A percentile compares a stretch with the other conserved stretches of the same genome.
Conservation (phyloP, 192 early-diverging fungal species). For the Piromyces finnis region DNA sequence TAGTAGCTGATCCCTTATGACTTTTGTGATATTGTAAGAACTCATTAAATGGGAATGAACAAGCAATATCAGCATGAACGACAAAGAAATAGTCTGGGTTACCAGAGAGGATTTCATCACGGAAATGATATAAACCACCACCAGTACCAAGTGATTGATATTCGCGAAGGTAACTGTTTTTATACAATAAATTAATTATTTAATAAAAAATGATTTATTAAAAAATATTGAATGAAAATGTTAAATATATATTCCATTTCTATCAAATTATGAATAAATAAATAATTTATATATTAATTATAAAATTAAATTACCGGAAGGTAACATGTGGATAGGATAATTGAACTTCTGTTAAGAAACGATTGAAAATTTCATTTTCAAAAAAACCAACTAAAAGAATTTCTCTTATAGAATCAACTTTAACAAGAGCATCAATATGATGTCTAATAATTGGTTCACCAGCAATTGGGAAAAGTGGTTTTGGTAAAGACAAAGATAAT, state of each 20-base stretch:
- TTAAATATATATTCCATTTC: too few relatives aligned
- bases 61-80: conserved; percentile 91
- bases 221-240: too few relatives aligned
- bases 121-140: conserved; percentile 96
- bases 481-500: conserved; percentile 83
- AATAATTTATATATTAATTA: too few relatives aligned
- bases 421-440: conserved; percentile 82
- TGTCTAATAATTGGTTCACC: conserved; percentile 92
- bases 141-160: conserved; percentile 93
- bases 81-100: conserved; percentile 82
- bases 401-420: conserved; percentile 74
- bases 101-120: conserved; percentile 87
- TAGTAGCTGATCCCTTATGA: conserved; percentile 66
- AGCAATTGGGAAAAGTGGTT: conserved; percentile 97
- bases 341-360: conserved; percentile 70
- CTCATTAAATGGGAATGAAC: conserved; percentile 74
- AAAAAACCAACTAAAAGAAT: conserved; percentile 94
- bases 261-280: too few relatives aligned
- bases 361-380: conserved; percentile 80
- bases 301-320: conserved; percentile 71
- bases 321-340: conserved; percentile 70
- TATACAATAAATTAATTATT: too few relatives aligned
- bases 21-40: conserved; percentile 72
- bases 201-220: too few relatives aligned
- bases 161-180: conserved; percentile 78